Percentiles rank a stretch among this genome's conserved stretches.
Conservation (phyloP, 768 basidiomycete species). For the Rhodotorula babjevae region DNA sequence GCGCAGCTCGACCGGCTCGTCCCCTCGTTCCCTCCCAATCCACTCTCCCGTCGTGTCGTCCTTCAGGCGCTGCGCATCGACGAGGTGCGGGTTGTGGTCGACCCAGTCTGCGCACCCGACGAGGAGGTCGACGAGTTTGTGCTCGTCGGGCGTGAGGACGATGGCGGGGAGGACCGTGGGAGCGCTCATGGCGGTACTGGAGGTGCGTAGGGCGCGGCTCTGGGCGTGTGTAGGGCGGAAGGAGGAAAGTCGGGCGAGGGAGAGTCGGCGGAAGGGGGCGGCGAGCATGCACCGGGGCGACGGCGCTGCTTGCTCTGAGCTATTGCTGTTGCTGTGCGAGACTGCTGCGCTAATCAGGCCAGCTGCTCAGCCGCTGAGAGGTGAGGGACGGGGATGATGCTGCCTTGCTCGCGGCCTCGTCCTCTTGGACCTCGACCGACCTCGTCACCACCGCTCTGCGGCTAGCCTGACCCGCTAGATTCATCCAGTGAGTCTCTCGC, state of each 20-base stretch:
- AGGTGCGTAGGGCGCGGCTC: background rate
- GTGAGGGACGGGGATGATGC: no score
- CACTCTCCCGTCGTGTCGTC: conserved; percentile 28
- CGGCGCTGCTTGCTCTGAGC: no score
- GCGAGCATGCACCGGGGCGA: background rate
- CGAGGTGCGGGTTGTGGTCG: conserved; percentile 10
- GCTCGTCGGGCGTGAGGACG: conserved; percentile 26
- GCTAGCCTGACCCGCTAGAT: no score
- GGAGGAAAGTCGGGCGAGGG: background rate
- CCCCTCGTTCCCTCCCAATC: conserved; percentile 54
- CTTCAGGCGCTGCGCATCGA: conserved; percentile 23
- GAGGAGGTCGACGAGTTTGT: conserved; percentile 18
- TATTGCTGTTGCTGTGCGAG: no score
- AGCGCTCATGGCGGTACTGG: background rate
- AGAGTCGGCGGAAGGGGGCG: background rate
- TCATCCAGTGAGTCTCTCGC: background rate
- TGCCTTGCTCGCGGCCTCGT: no score
- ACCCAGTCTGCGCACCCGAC: conserved; percentile 38
- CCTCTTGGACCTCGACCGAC: no score
- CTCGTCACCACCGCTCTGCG: no score
- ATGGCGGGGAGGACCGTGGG: conserved; percentile 6
- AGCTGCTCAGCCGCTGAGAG: no score
- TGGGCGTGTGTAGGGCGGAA: background rate
- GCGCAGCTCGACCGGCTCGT: conserved; percentile 61
- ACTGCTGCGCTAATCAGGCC: no score